These are phyloP conservation scores for Phaeotremella fagi DNA, from an alignment of 768 basidiomycete species.

Conservation along the genomic window DNA sequence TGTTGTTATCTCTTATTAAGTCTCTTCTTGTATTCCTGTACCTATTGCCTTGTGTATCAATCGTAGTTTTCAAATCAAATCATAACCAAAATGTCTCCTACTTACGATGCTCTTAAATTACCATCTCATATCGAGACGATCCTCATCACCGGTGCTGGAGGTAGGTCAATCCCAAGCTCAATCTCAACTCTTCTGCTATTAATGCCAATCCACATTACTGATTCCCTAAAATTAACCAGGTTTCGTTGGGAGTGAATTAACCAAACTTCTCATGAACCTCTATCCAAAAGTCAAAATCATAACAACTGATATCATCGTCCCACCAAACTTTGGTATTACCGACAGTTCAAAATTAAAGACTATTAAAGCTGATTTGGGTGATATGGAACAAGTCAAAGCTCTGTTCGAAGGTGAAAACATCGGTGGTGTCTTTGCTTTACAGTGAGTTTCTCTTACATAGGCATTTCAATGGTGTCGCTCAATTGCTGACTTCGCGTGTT, in stretches of 20 bases:
- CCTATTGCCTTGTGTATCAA: not conserved
- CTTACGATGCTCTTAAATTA: slow-evolving; percentile 41
- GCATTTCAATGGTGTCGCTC: no score
- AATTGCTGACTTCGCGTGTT: no score
- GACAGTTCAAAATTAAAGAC: slow-evolving; percentile 16
- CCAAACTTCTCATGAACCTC: slow-evolving; percentile 35
- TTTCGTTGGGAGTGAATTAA: slow-evolving; percentile 46
- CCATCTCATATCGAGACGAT: slow-evolving; percentile 46
- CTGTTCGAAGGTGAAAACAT: slow-evolving; percentile 38
- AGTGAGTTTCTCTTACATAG: slow-evolving; percentile 23
- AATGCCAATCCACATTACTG: not conserved
- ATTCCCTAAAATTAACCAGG: slow-evolving; percentile 11
- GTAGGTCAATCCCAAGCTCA: no score
- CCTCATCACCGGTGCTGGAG: slow-evolving; percentile 47
- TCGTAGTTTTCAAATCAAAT: not conserved
- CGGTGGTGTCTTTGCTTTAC: slow-evolving; percentile 33
- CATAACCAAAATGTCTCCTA: slow-evolving; percentile 18
- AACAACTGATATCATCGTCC: slow-evolving; percentile 44
- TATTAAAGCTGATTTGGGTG: slow-evolving; percentile 38
- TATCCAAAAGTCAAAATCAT: slow-evolving; percentile 40
- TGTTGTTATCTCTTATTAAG: no score
- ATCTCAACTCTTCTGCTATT: no score
- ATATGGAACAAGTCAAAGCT: slow-evolving; percentile 12
- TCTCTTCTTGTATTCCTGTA: no score
- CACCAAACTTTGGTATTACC: slow-evolving; percentile 25